These are phyloP conservation scores for Emmonsiellopsis sp. DNA, from an alignment of 2,329 filamentous ascomycete species.

Conservation along the genomic window DNA sequence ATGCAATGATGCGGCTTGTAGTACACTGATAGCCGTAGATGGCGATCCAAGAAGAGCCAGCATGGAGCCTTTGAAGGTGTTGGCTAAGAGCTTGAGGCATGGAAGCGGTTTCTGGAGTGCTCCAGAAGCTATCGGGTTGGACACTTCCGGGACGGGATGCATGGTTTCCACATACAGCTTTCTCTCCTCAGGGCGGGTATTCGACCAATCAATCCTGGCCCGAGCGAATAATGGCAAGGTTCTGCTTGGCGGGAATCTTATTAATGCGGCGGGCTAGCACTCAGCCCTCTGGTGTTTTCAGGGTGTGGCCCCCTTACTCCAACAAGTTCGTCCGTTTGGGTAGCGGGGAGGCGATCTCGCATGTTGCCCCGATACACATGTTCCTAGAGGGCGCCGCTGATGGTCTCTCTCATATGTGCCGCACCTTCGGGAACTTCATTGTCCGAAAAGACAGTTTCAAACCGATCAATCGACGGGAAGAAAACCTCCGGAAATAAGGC, in stretches of 20 bases:
- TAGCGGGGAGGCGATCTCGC: constrained; percentile 33
- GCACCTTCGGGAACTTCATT: constrained; percentile 30
- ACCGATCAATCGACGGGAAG: constrained; percentile 32
- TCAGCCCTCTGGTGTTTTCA: background rate
- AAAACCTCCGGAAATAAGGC: constrained; percentile 36
- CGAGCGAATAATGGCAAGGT: constrained; percentile 37
- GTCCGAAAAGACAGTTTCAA: constrained; percentile 37
- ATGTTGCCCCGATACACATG: constrained; percentile 41
- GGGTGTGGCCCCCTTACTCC: constrained; percentile 14
- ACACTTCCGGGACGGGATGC: constrained; percentile 27
- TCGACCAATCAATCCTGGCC: constrained; percentile 41
- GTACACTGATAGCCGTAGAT: too few relatives aligned
- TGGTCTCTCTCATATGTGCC: constrained; percentile 29
- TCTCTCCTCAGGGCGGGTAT: constrained; percentile 31
- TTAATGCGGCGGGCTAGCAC: constrained; percentile 15
- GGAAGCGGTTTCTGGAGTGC: too few relatives aligned
- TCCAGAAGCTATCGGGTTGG: too few relatives aligned
- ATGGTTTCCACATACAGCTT: constrained; percentile 37
- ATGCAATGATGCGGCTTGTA: too few relatives aligned
- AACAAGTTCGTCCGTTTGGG: constrained; percentile 28
- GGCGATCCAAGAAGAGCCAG: too few relatives aligned
- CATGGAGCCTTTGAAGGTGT: too few relatives aligned
- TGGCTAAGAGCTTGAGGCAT: too few relatives aligned
- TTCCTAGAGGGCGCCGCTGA: constrained; percentile 31
- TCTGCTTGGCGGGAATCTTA: constrained; percentile 28